Evolutionary conservation across 2,329 filamentous ascomycete genomes (phyloP), one percentile per base, ranked within the genome.

Genomic region (Coniosporium tulheliwenetii): DNA sequence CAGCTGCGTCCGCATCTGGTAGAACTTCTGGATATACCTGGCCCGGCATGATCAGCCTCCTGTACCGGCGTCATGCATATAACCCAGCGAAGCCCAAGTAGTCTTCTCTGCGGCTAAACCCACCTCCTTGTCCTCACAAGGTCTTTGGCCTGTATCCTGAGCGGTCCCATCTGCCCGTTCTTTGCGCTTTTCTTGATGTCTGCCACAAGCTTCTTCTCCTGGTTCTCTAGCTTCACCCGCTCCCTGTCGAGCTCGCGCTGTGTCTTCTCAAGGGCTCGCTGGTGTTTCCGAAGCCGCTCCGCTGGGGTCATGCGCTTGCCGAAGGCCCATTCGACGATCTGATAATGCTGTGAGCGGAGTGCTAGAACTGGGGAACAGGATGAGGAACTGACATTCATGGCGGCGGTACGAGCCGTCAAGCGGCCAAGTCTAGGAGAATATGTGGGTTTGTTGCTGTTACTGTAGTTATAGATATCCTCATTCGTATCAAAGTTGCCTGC

Each of bases 131-230:
- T 96, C 50, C 91, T 75, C 35, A 98, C 91, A 39, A 98, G 64
- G 60, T 98, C 91, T 63, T 96, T 96, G 36, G 91, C 91, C 61
- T 98, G 91, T 58, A 98, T 94, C 68, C 94, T 93, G 63, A 89
- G 85, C 10, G 91, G 87, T n/a, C 87, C 89, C 75, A 96, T 91
- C 66, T 98, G 89, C 5, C 86, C 86, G 69, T 91, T 93, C 67
- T 98, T 94, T 41, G 91, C 91, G 55, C 84, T 94, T 67, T 93
- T 93, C 70, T 94, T 96, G 67, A 98, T 98, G 57, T 96, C 89
- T 48, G 80, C 73, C 41, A 95, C 81, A 41, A 98, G 71, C 55
- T 93, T 94, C 77, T 95, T 96, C 69, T 98, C 91, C 60, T 98
- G 91, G 57, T 94, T 93, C 67, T 98, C 91, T 30, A 98, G 71